Percentiles rank a stretch among this genome's conserved stretches.
phyloP scores from a whole-genome alignment of 805 yeast species.

The Isabelozyma gotoi region DNA sequence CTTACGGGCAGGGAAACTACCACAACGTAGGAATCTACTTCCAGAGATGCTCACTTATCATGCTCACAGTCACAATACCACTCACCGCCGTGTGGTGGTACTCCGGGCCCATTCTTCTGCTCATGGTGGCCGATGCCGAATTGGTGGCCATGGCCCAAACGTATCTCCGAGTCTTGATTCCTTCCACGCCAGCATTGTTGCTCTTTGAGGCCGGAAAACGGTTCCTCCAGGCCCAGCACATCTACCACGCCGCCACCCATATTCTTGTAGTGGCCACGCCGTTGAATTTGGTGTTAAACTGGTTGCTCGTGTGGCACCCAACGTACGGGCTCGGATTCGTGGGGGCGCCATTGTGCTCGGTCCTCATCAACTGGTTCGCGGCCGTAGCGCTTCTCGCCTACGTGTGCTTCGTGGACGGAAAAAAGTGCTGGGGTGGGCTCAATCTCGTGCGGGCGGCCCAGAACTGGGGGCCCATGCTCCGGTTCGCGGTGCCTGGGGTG shows the following conservation, averaged over 20 bases:
- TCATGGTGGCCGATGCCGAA: conserved; percentile 52
- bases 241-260: conserved; percentile 81
- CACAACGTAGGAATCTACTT: conserved; percentile 19
- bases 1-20: conserved; percentile 20
- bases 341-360: conserved; percentile 82
- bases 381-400: conserved; percentile 31
- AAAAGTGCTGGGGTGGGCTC: conserved; percentile 40
- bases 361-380: conserved; percentile 68
- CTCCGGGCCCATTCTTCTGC: conserved; percentile 46
- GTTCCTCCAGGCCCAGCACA: conserved; percentile 81
- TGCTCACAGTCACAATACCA: conserved; percentile 33
- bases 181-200: conserved; percentile 79
- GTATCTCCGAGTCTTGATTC: conserved; percentile 56
- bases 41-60: conserved; percentile 45
- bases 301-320: conserved; percentile 71
- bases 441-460: conserved; percentile 15
- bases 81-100: conserved; percentile 51
- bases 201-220: conserved; percentile 81
- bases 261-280: conserved; percentile 71
- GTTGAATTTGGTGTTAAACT: conserved; percentile 62
- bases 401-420: conserved; percentile 34
- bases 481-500: conserved; percentile 51
- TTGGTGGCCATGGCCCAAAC: conserved; percentile 54
- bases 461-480: conserved; percentile 43
- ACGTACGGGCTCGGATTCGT: conserved; percentile 68